Base-by-base conservation (phyloP, 2,329 filamentous ascomycete genomes). In the Trichoderma aggressivum region DNA sequence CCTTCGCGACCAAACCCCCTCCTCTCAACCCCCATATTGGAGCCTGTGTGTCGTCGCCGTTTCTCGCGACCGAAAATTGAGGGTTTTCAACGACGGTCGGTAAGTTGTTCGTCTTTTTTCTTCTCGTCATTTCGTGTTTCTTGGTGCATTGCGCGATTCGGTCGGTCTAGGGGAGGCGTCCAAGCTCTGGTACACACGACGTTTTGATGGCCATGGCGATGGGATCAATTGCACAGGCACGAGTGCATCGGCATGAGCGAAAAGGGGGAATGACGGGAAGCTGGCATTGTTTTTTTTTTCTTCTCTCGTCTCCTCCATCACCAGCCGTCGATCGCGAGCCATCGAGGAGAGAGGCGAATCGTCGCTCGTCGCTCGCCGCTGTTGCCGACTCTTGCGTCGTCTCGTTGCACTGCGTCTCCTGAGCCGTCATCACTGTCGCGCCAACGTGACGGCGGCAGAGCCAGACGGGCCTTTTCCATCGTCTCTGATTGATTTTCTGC, bases 1-100 rank as follows among this genome's bases (percentile, higher is more conserved):
- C 70, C 61, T 59, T 66, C 47, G 62, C 70, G 58, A 67, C 43
- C 55, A 67, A 61, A 67, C 34, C 53, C 64, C 39, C 50, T 47
- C 67, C 43, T 50, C 55, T 66, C 28, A 47, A 47, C 34, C 56
- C 56, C 56, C 70, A 60, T 68, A 66, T 59, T 58, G 59, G 67
- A 62, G 67, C 59, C 32, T 36, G 67, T 70, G 67, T 70, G 67
- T 70, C 59, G 67, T 63, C 67, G 59, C 67, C 58, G 59, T 28
- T 63, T 61, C 59, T 70, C 59, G 67, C 65, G 65, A 59, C 58
- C 47, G 53, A 39, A 50, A 55, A 34, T 43, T 43, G 59, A 36
- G 69, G 59, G 58, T 61, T 61, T 58, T 47, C 36, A 59, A 59
- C 61, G 30, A 67, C 69, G n/a, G 69, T 53, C 60, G 69, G 69